Evolutionary conservation across 495 filamentous ascomycete genomes (phyloP).

Genomic region (Neurospora africana): DNA sequence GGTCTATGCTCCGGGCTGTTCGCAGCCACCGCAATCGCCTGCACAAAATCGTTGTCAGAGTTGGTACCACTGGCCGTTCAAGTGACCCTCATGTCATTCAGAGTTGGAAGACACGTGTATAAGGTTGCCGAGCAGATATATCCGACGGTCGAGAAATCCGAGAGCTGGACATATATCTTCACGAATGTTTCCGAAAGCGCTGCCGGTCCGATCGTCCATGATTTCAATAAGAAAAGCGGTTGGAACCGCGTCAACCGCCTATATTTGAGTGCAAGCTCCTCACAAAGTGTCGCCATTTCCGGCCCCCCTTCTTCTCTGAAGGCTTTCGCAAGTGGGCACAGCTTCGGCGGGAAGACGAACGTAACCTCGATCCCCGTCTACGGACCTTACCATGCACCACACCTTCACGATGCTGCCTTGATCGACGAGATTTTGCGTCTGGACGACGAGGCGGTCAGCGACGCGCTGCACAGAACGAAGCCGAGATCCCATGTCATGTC

Average conservation of each 20-base stretch:
- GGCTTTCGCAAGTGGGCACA: conserved; percentile 43
- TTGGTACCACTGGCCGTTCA: conserved; percentile 59
- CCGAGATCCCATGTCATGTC: conserved; percentile 50
- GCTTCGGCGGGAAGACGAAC: conserved; percentile 42
- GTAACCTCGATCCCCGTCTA: conserved; percentile 55
- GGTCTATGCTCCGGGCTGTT: conserved; percentile 67
- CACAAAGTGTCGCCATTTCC: conserved; percentile 63
- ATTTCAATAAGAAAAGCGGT: conserved; percentile 38
- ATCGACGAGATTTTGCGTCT: conserved; percentile 48
- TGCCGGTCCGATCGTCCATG: conserved; percentile 33
- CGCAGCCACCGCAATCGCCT: conserved; percentile 60
- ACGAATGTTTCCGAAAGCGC: conserved; percentile 33
- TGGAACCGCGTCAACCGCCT: conserved; percentile 41
- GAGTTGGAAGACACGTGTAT: conserved; percentile 53
- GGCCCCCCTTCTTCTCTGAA: conserved; percentile 60
- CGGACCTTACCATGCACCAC: conserved; percentile 71
- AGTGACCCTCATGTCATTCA: conserved; percentile 61
- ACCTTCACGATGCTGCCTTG: conserved; percentile 54
- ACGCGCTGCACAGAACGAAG: conserved; percentile 33
- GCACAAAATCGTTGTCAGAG: conserved; percentile 54
- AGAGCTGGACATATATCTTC: conserved; percentile 49
- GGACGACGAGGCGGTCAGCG: conserved; percentile 23
- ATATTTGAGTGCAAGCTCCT: conserved; percentile 65
- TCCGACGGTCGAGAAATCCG: conserved; percentile 36
- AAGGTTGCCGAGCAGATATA: conserved; percentile 38